Conservation (phyloP, 1,139 yeast genomes). For the Meyerozyma carpophila region DNA sequence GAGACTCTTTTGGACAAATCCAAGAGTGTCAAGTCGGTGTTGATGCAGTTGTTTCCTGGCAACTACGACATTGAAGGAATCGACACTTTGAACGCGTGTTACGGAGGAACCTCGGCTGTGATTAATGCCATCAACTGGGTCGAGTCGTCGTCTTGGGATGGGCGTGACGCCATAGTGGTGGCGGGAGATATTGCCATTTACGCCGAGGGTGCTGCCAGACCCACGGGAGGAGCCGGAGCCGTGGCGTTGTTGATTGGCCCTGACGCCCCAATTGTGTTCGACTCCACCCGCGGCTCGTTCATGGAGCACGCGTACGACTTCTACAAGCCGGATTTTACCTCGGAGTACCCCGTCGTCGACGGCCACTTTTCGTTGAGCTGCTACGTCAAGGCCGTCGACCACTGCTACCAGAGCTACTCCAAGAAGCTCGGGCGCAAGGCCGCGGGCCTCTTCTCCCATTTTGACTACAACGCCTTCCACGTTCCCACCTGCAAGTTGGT, state of each 20-base stretch:
- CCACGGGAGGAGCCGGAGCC: slow-evolving; percentile 99
- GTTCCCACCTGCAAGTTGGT: slow-evolving; percentile 98
- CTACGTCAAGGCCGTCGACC: slow-evolving; percentile 90
- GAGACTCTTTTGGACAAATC: slow-evolving; percentile 96
- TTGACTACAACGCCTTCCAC: slow-evolving; percentile 95
- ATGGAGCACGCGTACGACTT: slow-evolving; percentile 98
- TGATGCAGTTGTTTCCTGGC: slow-evolving; percentile 90
- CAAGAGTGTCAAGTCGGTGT: slow-evolving; percentile 91
- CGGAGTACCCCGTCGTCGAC: slow-evolving; percentile 96
- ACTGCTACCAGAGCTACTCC: slow-evolving; percentile 78
- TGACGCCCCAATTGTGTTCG: slow-evolving; percentile 94
- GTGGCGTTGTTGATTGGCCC: slow-evolving; percentile 96
- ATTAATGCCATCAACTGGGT: slow-evolving; percentile 95
- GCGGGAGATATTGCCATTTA: slow-evolving; percentile 98
- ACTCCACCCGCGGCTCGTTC: slow-evolving; percentile 79
- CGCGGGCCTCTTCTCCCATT: slow-evolving; percentile 63
- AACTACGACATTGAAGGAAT: slow-evolving; percentile 93
- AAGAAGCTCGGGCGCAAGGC: slow-evolving; percentile 60
- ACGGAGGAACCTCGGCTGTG: slow-evolving; percentile 96
- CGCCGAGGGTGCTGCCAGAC: slow-evolving; percentile 97
- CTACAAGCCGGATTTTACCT: slow-evolving; percentile 94
- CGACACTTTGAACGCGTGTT: slow-evolving; percentile 96
- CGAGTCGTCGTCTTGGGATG: slow-evolving; percentile 96
- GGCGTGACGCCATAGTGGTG: slow-evolving; percentile 95
- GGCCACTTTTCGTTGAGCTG: slow-evolving; percentile 95